Percentiles rank a stretch among this genome's conserved stretches.
Evolutionary conservation across 108 stramenopile species (phyloP).

Genomic region (Conticribra guillardii): DNA sequence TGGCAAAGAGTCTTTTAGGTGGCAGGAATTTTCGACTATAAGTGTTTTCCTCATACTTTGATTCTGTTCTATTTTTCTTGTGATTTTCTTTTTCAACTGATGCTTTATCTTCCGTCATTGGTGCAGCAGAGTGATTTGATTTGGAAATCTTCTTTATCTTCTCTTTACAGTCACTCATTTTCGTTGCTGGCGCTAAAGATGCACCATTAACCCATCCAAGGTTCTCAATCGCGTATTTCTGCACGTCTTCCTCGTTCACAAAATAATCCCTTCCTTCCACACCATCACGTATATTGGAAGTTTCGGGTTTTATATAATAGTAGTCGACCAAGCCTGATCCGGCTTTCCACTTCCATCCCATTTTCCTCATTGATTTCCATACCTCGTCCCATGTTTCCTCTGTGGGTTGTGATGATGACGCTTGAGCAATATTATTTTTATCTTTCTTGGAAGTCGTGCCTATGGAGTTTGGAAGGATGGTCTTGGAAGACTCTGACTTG

Average conservation of each 20-base stretch:
- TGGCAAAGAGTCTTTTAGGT: no score
- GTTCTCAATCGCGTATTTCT: slow-evolving; percentile 4
- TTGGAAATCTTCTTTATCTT: no score
- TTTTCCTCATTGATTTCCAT: slow-evolving; percentile 23
- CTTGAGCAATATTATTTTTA: not conserved
- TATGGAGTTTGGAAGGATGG: no score
- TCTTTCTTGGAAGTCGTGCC: not conserved
- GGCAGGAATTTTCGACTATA: slow-evolving; percentile 10
- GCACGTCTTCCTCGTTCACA: slow-evolving; percentile 17
- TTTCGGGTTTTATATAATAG: slow-evolving; percentile 36
- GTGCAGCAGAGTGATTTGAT: no score
- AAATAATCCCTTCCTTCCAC: slow-evolving; percentile 32
- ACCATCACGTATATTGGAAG: slow-evolving; percentile 18
- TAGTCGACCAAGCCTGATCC: slow-evolving; percentile 40
- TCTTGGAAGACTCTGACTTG: no score
- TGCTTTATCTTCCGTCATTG: no score
- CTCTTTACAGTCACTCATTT: not conserved
- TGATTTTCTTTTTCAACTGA: no score
- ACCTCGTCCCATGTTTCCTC: slow-evolving; percentile 18
- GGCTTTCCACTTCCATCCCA: slow-evolving; percentile 35
- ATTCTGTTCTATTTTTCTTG: no score
- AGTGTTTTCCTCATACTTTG: slow-evolving; percentile 12
- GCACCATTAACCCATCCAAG: slow-evolving; percentile 37
- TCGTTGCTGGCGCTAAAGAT: no score
- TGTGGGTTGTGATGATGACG: not conserved